A percentile compares a stretch with the other conserved stretches of the same genome.
Evolutionary conservation across 192 early-diverging fungal genomes (phyloP).

Genomic region (Gonapodya prolifera): DNA sequence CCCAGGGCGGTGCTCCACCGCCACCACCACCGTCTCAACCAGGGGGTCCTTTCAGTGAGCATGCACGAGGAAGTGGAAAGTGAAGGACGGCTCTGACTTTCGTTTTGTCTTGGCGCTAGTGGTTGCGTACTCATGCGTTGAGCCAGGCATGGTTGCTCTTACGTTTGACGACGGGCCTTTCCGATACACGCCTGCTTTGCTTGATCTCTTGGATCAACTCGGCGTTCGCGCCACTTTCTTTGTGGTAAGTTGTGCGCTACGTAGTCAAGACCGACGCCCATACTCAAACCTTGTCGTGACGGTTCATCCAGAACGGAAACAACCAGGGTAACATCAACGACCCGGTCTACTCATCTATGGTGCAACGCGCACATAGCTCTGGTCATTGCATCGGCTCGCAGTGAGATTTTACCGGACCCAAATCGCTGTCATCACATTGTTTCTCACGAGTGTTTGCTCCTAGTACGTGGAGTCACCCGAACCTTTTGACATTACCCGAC

Average conservation of each 20-base stretch:
- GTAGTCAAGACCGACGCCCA: not conserved
- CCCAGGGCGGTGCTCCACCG: not conserved
- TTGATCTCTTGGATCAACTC: not conserved
- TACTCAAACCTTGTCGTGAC: too few relatives aligned
- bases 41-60: not conserved
- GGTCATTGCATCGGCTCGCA: not conserved
- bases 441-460: not conserved
- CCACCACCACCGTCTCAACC: not conserved
- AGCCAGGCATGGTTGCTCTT: constrained; percentile 3
- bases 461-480: not conserved
- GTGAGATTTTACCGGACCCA: not conserved
- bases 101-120: not conserved
- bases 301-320: not conserved
- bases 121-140: not conserved
- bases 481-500: not conserved
- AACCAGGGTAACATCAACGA: not conserved
- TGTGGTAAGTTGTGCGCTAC: not conserved
- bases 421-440: not conserved
- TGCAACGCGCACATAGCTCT: not conserved
- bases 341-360: not conserved
- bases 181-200: not conserved
- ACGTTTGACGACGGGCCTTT: not conserved
- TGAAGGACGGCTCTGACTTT: too few relatives aligned
- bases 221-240: constrained; percentile 1
- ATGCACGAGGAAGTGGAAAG: too few relatives aligned